Conservation (phyloP, 495 filamentous ascomycete species). For the Rusavskia elegans region DNA sequence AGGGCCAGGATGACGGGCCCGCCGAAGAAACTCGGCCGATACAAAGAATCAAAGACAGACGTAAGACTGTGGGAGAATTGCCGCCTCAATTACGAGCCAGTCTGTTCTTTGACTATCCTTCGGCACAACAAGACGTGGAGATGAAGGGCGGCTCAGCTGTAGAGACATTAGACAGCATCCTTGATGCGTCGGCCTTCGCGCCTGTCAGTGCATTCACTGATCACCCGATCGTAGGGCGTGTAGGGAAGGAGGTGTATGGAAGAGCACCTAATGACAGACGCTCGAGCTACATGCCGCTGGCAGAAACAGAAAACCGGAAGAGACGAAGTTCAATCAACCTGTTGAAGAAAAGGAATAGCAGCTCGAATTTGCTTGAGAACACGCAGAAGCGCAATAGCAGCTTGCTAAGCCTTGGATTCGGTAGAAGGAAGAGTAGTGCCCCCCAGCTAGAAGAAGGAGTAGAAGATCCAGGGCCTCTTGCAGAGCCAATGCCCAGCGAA, state of each 20-base stretch:
- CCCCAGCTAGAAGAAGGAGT: conserved; percentile 1
- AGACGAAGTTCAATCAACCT: conserved; percentile 3
- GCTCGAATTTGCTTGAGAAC: conserved; percentile 8
- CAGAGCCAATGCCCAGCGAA: conserved; percentile 21
- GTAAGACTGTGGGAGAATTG: conserved; percentile 33
- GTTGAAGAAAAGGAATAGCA: conserved; percentile 10
- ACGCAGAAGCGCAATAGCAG: conserved; percentile 10
- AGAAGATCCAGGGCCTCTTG: conserved; percentile 22
- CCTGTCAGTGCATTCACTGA: conserved; percentile 93
- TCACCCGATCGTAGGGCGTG: conserved; percentile 65
- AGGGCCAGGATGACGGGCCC: conserved; percentile 4
- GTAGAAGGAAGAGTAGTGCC: conserved; percentile 12
- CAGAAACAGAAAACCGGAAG: conserved; percentile 11
- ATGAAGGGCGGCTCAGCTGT: conserved; percentile 70
- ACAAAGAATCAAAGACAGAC: conserved; percentile 13
- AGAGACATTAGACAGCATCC: conserved; percentile 77
- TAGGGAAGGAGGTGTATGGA: conserved; percentile 51
- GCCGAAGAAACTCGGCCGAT: not conserved
- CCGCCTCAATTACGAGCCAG: conserved; percentile 83
- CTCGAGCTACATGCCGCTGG: conserved; percentile 11
- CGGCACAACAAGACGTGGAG: conserved; percentile 42
- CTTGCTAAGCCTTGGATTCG: conserved; percentile 13
- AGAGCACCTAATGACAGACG: conserved; percentile 18
- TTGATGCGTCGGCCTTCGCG: conserved; percentile 84
- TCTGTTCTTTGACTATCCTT: conserved; percentile 70